phyloP scores from a whole-genome alignment of 495 filamentous ascomycete species.

The Alectoria sarmentosa region DNA sequence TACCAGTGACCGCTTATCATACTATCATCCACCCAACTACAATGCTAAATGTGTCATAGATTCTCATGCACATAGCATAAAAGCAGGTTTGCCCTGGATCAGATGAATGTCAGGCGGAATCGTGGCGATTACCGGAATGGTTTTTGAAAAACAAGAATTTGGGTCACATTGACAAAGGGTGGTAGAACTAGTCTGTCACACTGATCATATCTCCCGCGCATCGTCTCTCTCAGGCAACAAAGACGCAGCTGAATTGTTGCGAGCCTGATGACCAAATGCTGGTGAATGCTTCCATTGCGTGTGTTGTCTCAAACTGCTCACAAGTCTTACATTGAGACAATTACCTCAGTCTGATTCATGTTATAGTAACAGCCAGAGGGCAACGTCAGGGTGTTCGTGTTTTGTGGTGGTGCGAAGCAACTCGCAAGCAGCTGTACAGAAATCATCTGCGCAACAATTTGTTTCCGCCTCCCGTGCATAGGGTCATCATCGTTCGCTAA shows the following conservation, averaged over 20 bases:
- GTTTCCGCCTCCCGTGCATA: background rate
- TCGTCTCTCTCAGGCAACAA: conserved; percentile 16
- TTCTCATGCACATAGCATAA: too few relatives aligned
- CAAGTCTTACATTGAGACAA: conserved; percentile 22
- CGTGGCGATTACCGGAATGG: too few relatives aligned
- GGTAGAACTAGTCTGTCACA: too few relatives aligned
- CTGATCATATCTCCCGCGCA: too few relatives aligned
- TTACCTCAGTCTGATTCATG: background rate
- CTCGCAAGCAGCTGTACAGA: conserved; percentile 29
- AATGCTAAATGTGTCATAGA: too few relatives aligned
- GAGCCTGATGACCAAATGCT: conserved; percentile 29
- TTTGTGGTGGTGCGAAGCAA: conserved; percentile 28
- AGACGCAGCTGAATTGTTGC: conserved; percentile 27
- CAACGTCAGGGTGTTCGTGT: conserved; percentile 6
- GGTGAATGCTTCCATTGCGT: conserved; percentile 29
- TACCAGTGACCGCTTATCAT: too few relatives aligned
- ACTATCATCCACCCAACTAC: too few relatives aligned
- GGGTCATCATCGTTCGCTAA: background rate
- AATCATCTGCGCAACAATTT: conserved; percentile 16
- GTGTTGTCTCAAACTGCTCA: conserved; percentile 32
- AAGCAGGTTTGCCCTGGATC: too few relatives aligned
- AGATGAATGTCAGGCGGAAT: too few relatives aligned
- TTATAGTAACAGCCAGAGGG: background rate
- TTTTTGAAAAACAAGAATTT: too few relatives aligned
- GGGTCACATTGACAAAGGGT: too few relatives aligned